Percentiles rank a stretch among this genome's conserved stretches.
Conservation (phyloP, 1,284 basidiomycete species). For the Ceratobasidium sp. region DNA sequence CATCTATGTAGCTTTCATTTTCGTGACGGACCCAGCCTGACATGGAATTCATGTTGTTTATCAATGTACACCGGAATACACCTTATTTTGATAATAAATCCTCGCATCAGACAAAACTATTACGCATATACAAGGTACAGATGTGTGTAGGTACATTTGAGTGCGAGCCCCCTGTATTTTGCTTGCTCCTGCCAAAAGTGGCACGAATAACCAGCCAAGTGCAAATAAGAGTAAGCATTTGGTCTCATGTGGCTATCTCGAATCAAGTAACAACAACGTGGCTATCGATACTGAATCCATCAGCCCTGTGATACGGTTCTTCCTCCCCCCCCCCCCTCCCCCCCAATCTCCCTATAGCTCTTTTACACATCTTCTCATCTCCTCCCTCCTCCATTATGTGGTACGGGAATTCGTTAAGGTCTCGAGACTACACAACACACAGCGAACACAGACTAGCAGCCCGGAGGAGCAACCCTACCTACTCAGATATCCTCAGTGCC, state of each 20-base stretch:
- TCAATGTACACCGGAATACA: constrained; percentile 27
- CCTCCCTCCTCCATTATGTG: not conserved
- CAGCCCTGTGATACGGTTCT: not conserved
- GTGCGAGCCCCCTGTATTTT: too few relatives aligned
- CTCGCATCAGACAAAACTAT: not conserved
- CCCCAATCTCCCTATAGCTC: too few relatives aligned
- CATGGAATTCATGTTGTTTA: constrained; percentile 29
- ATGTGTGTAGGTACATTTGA: not conserved
- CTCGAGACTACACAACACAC: not conserved
- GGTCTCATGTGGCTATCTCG: constrained; percentile 16
- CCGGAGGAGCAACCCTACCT: constrained; percentile 14
- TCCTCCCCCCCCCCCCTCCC: not conserved
- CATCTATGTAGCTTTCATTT: constrained; percentile 45
- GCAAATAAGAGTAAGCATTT: constrained; percentile 1
- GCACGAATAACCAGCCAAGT: not conserved
- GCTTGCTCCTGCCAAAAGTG: not conserved
- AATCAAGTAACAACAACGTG: constrained; percentile 1
- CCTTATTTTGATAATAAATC: constrained; percentile 2
- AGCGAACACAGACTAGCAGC: constrained; percentile 22
- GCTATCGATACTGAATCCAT: constrained; percentile 9
- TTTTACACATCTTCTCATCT: not conserved
- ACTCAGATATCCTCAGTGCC: constrained; percentile 23
- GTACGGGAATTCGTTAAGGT: constrained; percentile 26
- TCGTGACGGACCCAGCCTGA: constrained; percentile 7
- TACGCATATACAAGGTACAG: too few relatives aligned